Conservation (phyloP, 208 protist genomes). For the Chromosphaera perkinsii region DNA sequence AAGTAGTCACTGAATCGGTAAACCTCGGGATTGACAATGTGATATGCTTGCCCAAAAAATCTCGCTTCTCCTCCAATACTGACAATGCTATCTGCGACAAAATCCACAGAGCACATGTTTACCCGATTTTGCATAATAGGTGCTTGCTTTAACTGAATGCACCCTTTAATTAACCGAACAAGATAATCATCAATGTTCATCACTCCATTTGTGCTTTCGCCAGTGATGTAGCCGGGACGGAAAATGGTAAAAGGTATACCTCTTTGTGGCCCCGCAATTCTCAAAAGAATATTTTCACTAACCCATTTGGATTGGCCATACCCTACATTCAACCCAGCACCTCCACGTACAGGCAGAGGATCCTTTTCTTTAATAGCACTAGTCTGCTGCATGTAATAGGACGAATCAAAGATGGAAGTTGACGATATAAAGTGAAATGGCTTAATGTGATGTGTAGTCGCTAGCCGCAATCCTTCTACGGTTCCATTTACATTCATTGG, state of each 20-base stretch:
- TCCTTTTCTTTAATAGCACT: constrained; percentile 2
- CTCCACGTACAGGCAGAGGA: background rate
- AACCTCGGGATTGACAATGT: constrained; percentile 21
- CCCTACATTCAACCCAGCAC: background rate
- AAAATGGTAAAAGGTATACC: constrained; percentile 32
- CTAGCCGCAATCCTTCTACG: constrained; percentile 21
- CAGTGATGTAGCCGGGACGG: constrained; percentile 37
- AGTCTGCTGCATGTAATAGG: constrained; percentile 1
- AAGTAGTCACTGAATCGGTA: constrained; percentile 34
- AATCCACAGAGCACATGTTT: constrained; percentile 40
- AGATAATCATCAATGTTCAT: constrained; percentile 45
- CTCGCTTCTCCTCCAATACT: background rate
- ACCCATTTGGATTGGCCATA: constrained; percentile 39
- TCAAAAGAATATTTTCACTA: constrained; percentile 18
- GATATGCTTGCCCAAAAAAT: constrained; percentile 1
- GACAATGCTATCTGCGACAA: constrained; percentile 27
- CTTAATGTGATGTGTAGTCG: background rate
- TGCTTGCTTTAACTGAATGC: constrained; percentile 19
- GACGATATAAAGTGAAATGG: constrained; percentile 38
- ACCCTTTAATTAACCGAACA: constrained; percentile 38
- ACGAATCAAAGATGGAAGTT: constrained; percentile 33
- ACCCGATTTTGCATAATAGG: constrained; percentile 31
- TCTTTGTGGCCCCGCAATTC: background rate
- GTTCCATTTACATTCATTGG: constrained; percentile 26
- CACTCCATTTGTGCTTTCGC: constrained; percentile 14